Evolutionary conservation across 1,284 basidiomycete species (phyloP).

Genomic region (Macrocystidia cucumis): DNA sequence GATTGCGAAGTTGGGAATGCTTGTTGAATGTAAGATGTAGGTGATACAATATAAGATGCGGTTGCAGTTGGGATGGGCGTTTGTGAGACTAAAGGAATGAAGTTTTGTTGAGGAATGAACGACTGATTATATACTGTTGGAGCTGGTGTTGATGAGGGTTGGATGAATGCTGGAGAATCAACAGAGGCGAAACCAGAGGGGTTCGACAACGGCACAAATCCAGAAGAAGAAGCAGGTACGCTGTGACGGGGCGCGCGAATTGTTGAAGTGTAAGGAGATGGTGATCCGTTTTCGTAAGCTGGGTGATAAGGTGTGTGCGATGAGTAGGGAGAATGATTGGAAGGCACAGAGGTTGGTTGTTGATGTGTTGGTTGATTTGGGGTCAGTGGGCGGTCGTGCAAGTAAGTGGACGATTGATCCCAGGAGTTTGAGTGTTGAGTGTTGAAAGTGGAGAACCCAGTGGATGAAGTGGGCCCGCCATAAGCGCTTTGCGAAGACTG

Average conservation of each 20-base stretch:
- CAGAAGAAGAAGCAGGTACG: constrained; percentile 57
- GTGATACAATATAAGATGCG: constrained; percentile 15
- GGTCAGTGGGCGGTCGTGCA: constrained; percentile 29
- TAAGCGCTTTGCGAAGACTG: constrained; percentile 30
- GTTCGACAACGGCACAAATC: constrained; percentile 46
- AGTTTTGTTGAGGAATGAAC: constrained; percentile 19
- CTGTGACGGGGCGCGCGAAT: constrained; percentile 55
- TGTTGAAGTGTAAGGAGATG: constrained; percentile 26
- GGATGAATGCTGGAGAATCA: constrained; percentile 36
- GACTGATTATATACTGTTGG: constrained; percentile 22
- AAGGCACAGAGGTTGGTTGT: constrained; percentile 21
- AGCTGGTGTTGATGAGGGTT: constrained; percentile 25
- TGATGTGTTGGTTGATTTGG: constrained; percentile 26
- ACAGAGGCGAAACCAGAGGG: constrained; percentile 23
- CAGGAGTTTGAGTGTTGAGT: too few species aligned
- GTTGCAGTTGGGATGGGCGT: constrained; percentile 24
- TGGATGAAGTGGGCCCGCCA: constrained; percentile 30
- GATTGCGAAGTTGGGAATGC: constrained; percentile 22
- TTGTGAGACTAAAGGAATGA: constrained; percentile 24
- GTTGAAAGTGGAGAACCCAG: constrained; percentile 22
- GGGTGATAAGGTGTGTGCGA: constrained; percentile 37
- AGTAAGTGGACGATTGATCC: too few species aligned
- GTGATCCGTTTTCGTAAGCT: constrained; percentile 40
- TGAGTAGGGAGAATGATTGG: constrained; percentile 17
- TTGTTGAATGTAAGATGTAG: constrained; percentile 28